These are phyloP conservation scores for Echinochloa phyllopogon DNA, from an alignment of 176 grass and related monocot species.

Conservation along the genomic window DNA sequence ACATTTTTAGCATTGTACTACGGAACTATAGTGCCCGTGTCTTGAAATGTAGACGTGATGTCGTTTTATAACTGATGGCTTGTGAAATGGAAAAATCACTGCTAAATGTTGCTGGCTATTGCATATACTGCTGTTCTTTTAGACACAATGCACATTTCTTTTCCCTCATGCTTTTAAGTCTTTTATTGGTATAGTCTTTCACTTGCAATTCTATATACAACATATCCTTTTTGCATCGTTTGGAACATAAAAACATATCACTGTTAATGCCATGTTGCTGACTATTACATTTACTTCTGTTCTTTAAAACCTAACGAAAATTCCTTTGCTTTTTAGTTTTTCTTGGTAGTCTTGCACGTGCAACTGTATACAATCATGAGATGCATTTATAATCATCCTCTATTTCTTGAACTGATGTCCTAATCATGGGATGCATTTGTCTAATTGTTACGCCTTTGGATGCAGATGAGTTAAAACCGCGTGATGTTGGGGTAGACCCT, in stretches of 20 bases:
- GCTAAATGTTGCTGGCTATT: not conserved
- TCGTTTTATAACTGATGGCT: not conserved
- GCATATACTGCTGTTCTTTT: not conserved
- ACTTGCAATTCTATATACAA: not conserved
- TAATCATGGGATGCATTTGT: not conserved
- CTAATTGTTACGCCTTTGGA: not conserved
- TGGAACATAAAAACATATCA: not conserved
- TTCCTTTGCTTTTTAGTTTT: not conserved
- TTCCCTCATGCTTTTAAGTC: not conserved
- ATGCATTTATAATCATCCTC: too few species aligned
- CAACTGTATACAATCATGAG: not conserved
- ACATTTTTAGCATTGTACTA: not conserved
- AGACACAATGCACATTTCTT: not conserved
- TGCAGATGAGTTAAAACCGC: slow-evolving; percentile 62
- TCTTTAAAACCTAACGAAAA: not conserved
- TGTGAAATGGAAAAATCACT: not conserved
- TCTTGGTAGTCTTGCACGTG: not conserved
- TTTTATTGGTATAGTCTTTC: not conserved
- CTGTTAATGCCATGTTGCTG: not conserved
- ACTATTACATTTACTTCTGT: not conserved
- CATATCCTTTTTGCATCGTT: not conserved
- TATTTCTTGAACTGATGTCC: not conserved
- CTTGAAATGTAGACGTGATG: not conserved
- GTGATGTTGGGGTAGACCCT: slow-evolving; percentile 58
- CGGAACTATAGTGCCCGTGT: not conserved